Percentiles rank a stretch among this genome's conserved stretches.
phyloP scores from a whole-genome alignment of 495 filamentous ascomycete genomes.

The Aspergillus homomorphus region DNA sequence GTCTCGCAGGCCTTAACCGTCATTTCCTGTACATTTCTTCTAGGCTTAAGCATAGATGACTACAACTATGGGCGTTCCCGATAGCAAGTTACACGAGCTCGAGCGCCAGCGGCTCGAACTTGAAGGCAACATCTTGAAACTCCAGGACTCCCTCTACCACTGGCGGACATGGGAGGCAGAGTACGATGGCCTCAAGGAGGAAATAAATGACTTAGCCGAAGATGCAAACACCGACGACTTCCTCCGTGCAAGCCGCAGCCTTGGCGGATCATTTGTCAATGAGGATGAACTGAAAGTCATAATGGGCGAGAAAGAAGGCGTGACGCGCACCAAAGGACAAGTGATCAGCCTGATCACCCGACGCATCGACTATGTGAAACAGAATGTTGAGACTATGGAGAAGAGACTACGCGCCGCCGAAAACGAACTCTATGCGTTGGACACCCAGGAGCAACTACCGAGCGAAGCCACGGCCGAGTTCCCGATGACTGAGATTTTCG shows the following conservation, averaged over 20 bases:
- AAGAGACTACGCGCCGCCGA: slow-evolving; percentile 68
- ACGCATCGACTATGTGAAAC: slow-evolving; percentile 81
- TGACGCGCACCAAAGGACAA: slow-evolving; percentile 51
- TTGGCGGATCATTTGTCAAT: slow-evolving; percentile 53
- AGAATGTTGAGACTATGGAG: slow-evolving; percentile 64
- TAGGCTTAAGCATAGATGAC: not conserved
- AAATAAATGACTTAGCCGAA: slow-evolving; percentile 56
- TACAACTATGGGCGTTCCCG: slow-evolving; percentile 32
- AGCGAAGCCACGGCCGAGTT: slow-evolving; percentile 39
- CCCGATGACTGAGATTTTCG: slow-evolving; percentile 80
- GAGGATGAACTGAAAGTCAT: slow-evolving; percentile 50
- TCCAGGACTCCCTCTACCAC: slow-evolving; percentile 72
- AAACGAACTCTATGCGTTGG: slow-evolving; percentile 58
- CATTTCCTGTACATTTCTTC: not conserved
- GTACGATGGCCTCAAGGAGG: slow-evolving; percentile 83
- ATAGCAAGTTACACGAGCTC: slow-evolving; percentile 44
- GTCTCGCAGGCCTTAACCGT: not conserved
- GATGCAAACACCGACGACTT: slow-evolving; percentile 51
- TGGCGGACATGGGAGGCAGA: slow-evolving; percentile 91
- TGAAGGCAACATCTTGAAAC: slow-evolving; percentile 69
- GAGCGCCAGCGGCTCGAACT: slow-evolving; percentile 73
- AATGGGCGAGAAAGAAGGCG: slow-evolving; percentile 32
- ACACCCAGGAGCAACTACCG: slow-evolving; percentile 27
- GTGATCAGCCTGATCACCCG: slow-evolving; percentile 67
- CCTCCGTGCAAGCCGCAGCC: slow-evolving; percentile 44